Percentiles rank a stretch among this genome's conserved stretches.
Conservation (phyloP, 2,329 filamentous ascomycete species). For the Calonectria ilicicola region DNA sequence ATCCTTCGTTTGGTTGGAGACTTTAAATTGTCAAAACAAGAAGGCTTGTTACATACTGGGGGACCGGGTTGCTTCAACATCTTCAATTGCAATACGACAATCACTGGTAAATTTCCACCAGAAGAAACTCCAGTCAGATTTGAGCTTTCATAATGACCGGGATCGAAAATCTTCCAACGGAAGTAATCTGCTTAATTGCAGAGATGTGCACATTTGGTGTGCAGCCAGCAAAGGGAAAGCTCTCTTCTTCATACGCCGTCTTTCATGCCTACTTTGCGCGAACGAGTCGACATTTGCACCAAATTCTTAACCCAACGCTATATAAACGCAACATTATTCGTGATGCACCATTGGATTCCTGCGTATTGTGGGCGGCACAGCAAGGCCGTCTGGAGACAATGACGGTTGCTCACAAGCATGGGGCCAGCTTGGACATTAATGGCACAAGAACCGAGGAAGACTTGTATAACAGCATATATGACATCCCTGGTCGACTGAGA, state of each 20-base stretch:
- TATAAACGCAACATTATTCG: slow-evolving; percentile 1
- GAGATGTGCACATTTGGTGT: slow-evolving; percentile 1
- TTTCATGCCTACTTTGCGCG: slow-evolving; percentile 17
- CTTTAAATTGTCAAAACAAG: neutral
- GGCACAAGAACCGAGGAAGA: neutral
- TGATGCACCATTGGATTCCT: slow-evolving; percentile 6
- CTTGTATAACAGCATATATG: neutral
- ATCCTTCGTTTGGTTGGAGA: neutral
- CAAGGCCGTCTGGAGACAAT: slow-evolving; percentile 17
- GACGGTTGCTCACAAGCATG: slow-evolving; percentile 16
- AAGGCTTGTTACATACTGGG: neutral
- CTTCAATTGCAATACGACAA: neutral
- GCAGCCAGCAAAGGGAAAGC: neutral
- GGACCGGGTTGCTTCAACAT: neutral
- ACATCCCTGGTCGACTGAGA: neutral
- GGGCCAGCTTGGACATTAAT: slow-evolving; percentile 10
- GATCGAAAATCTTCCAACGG: slow-evolving; percentile 7
- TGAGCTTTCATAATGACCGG: neutral
- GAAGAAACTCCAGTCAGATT: neutral
- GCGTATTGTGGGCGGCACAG: slow-evolving; percentile 17
- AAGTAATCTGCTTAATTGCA: slow-evolving; percentile 14
- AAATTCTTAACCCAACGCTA: slow-evolving; percentile 17
- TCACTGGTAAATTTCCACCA: neutral
- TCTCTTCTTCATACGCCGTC: slow-evolving; percentile 5
- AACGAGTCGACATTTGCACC: slow-evolving; percentile 19